Evolutionary conservation across 2,329 filamentous ascomycete genomes (phyloP).

Genomic region (Stachybotrys elegans): DNA sequence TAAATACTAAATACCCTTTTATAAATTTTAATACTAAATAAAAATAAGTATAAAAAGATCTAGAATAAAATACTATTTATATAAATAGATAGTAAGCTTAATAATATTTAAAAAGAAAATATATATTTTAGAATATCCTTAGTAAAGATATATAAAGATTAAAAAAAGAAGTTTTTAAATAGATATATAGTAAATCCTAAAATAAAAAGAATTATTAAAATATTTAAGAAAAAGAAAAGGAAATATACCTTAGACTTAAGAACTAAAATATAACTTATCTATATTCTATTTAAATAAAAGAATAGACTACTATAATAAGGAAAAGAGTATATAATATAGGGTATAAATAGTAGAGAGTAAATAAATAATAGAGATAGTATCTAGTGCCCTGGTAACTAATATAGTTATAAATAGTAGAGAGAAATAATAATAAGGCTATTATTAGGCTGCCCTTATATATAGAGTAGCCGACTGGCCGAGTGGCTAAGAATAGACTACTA

Average conservation of each 20-base stretch:
- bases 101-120: slow-evolving; percentile 8
- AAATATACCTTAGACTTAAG: too few species aligned
- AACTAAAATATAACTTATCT: too few species aligned
- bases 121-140: slow-evolving; percentile 3
- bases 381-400: not conserved
- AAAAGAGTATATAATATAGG: not conserved
- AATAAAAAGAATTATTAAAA: not conserved
- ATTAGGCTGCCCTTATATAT: too few species aligned
- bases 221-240: slow-evolving; percentile 2
- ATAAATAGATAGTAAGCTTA: not conserved
- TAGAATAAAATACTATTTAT: slow-evolving; percentile 1
- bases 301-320: not conserved
- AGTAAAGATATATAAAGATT: slow-evolving; percentile 2
- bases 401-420: too few species aligned
- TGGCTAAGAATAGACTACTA: not conserved
- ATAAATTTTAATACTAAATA: not conserved
- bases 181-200: not conserved
- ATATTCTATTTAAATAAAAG: not conserved
- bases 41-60: not conserved
- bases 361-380: not conserved
- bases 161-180: not conserved
- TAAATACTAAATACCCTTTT: not conserved
- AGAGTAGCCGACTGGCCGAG: not conserved
- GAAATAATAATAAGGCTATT: too few species aligned
- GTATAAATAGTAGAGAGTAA: not conserved